Evolutionary conservation across 257 asterid species (phyloP).

Genomic region (Scutellaria galericulata): DNA sequence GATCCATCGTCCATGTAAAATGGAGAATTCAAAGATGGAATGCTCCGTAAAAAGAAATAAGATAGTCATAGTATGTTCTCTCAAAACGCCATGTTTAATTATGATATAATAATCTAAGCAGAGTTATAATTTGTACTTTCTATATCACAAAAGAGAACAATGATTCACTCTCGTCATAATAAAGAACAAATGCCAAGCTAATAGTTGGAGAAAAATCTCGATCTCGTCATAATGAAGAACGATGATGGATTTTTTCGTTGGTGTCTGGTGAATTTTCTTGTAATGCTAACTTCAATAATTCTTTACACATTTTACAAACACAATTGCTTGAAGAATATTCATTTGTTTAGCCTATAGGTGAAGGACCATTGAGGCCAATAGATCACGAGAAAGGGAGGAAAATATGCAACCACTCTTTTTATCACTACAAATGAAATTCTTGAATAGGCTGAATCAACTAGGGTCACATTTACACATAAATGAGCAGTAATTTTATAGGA

Average conservation of each 20-base stretch:
- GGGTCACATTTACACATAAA: conserved; percentile 11
- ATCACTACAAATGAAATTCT: neutral
- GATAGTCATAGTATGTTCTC: too few relatives aligned
- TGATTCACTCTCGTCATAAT: neutral
- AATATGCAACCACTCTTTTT: neutral
- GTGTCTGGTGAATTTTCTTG: too few relatives aligned
- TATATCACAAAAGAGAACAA: neutral
- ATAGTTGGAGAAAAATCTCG: neutral
- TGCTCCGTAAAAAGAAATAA: too few relatives aligned
- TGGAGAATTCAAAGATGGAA: too few relatives aligned
- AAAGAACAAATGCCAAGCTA: neutral
- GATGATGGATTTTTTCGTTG: too few relatives aligned
- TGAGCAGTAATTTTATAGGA: conserved; percentile 9
- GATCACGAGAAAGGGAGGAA: conserved; percentile 1
- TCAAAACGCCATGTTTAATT: too few relatives aligned
- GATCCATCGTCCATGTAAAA: too few relatives aligned
- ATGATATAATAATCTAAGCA: too few relatives aligned
- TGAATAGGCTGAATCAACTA: neutral
- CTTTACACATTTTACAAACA: too few relatives aligned
- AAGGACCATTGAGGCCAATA: conserved; percentile 15
- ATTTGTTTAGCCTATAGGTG: neutral
- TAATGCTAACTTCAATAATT: too few relatives aligned
- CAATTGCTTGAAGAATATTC: too few relatives aligned
- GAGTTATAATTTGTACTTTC: too few relatives aligned
- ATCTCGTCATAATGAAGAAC: neutral